These are phyloP conservation scores for Carex scoparia DNA, from an alignment of 176 grass and related monocot species.

Conservation along the genomic window DNA sequence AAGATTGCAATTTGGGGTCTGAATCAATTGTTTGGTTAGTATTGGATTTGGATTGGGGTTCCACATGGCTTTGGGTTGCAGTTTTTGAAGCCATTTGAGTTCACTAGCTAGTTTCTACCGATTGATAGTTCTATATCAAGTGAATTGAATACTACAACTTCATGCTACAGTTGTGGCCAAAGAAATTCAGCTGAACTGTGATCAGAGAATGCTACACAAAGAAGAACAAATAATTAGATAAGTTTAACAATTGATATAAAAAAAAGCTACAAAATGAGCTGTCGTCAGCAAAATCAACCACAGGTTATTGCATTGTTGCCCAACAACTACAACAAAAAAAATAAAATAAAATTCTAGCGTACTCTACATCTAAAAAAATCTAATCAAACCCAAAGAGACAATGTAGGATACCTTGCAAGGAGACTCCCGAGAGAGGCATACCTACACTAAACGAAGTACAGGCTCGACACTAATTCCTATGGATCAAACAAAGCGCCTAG, in stretches of 20 bases:
- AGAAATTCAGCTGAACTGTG: not conserved
- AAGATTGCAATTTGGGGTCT: conserved; percentile 29
- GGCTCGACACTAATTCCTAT: not conserved
- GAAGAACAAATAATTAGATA: not conserved
- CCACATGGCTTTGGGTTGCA: conserved; percentile 6
- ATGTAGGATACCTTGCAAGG: conserved; percentile 2
- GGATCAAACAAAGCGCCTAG: not conserved
- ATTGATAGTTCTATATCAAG: not conserved
- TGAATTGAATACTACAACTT: not conserved
- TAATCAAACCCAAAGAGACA: not conserved
- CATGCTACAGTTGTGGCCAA: conserved; percentile 8
- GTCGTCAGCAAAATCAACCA: not conserved
- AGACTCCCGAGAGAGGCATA: not conserved
- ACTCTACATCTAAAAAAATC: not conserved
- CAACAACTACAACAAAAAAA: not conserved
- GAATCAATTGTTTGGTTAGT: not conserved
- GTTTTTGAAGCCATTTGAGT: conserved; percentile 20
- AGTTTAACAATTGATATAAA: not conserved
- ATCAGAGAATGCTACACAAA: not conserved
- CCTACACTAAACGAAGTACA: not conserved
- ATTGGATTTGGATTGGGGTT: conserved; percentile 20
- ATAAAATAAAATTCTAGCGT: not conserved
- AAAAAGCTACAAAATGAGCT: not conserved
- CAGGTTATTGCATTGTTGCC: not conserved
- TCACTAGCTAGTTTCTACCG: not conserved